These are phyloP conservation scores for Irineochytrium annulatum DNA, from an alignment of 192 early-diverging fungal genomes.

Conservation along the genomic window DNA sequence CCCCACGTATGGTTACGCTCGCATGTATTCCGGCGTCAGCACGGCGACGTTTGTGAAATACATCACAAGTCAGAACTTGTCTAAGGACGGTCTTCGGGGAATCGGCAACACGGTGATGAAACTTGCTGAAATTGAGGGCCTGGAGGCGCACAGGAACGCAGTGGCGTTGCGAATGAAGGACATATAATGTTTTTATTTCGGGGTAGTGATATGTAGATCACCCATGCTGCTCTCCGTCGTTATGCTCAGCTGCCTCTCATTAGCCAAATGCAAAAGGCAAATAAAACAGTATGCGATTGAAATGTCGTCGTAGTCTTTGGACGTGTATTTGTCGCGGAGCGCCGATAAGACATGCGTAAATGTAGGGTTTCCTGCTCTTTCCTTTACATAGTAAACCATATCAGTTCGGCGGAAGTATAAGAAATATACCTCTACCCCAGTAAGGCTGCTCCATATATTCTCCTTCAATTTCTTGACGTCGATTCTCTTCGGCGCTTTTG, in stretches of 20 bases:
- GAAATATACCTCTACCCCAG: background rate
- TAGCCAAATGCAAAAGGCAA: constrained; percentile 91
- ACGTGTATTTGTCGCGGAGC: constrained; percentile 72
- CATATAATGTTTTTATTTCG: too few species aligned
- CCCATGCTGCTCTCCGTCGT: constrained; percentile 42
- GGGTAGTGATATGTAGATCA: constrained; percentile 25
- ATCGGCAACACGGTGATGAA: constrained; percentile 88
- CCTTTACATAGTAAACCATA: background rate
- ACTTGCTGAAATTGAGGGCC: constrained; percentile 89
- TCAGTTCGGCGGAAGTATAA: background rate
- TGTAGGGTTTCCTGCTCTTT: constrained; percentile 6
- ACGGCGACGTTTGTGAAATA: constrained; percentile 96
- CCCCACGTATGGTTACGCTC: constrained; percentile 96
- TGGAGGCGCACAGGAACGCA: constrained; percentile 96
- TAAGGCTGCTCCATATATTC: constrained; percentile 81
- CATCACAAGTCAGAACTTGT: constrained; percentile 91
- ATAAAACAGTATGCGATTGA: constrained; percentile 98
- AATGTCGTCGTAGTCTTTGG: constrained; percentile 80
- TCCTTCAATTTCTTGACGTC: constrained; percentile 96
- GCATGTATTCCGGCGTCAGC: constrained; percentile 98
- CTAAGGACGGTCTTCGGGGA: constrained; percentile 79
- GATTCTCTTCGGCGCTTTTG: constrained; percentile 84
- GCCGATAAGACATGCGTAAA: constrained; percentile 72
- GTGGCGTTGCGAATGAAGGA: constrained; percentile 83
- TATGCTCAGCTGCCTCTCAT: constrained; percentile 81